phyloP scores from a whole-genome alignment of 441 rosid genomes.

The Euphorbia corollata region DNA sequence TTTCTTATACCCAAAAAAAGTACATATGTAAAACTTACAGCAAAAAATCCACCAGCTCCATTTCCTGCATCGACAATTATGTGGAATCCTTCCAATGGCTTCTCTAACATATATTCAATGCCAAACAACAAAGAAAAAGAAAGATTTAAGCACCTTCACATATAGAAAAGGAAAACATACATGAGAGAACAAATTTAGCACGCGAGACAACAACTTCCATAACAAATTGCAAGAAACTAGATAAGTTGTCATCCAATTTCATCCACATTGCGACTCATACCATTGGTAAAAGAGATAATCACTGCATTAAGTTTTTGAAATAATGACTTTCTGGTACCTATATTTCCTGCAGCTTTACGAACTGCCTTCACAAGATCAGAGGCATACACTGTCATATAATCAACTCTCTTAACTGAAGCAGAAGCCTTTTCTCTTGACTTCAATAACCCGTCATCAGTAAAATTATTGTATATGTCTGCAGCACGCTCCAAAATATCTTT shows the following conservation, averaged over 20 bases:
- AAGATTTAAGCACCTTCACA: slow-evolving; percentile 13
- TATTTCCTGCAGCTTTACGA: slow-evolving; percentile 71
- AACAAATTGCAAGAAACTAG: neutral
- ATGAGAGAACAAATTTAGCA: neutral
- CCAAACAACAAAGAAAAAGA: slow-evolving; percentile 25
- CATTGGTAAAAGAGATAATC: neutral
- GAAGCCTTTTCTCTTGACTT: slow-evolving; percentile 35
- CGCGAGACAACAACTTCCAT: neutral
- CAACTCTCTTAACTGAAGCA: slow-evolving; percentile 48
- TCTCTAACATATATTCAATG: slow-evolving; percentile 51
- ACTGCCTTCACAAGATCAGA: slow-evolving; percentile 83
- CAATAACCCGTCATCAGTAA: slow-evolving; percentile 36
- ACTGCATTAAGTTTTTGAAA: slow-evolving; percentile 6
- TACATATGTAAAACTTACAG: slow-evolving; percentile 49
- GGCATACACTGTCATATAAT: slow-evolving; percentile 79
- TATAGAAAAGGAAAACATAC: neutral
- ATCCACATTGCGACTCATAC: slow-evolving; percentile 5
- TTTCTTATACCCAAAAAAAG: neutral
- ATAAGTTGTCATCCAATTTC: neutral
- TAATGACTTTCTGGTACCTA: slow-evolving; percentile 43
- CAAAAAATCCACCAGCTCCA: slow-evolving; percentile 98
- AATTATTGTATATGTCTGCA: slow-evolving; percentile 55
- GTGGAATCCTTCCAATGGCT: slow-evolving; percentile 95
- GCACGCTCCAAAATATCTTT: slow-evolving; percentile 81
- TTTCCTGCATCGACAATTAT: slow-evolving; percentile 98